These are phyloP conservation scores for Actinomucor elegans DNA, from an alignment of 371 early-diverging fungal genomes.

Conservation along the genomic window DNA sequence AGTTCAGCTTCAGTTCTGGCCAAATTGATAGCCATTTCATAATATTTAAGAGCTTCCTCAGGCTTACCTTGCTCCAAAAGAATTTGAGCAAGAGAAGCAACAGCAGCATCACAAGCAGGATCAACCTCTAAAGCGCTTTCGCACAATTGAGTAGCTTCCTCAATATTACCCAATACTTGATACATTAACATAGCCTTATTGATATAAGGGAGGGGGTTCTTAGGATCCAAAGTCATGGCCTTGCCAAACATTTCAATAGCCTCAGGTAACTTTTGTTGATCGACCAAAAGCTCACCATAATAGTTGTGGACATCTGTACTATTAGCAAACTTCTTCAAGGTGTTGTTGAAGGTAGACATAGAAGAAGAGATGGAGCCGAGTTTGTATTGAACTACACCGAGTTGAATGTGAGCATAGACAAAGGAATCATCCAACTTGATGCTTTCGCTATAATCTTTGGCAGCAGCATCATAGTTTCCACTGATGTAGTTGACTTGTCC, in stretches of 20 bases:
- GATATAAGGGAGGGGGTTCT: constrained; percentile 90
- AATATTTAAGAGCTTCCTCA: constrained; percentile 80
- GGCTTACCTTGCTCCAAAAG: constrained; percentile 83
- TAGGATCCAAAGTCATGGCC: constrained; percentile 68
- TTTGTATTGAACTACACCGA: constrained; percentile 93
- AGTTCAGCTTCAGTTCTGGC: constrained; percentile 91
- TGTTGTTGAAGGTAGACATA: constrained; percentile 78
- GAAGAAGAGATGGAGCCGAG: constrained; percentile 74
- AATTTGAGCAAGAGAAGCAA: constrained; percentile 89
- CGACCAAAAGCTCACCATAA: constrained; percentile 92
- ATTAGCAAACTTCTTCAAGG: constrained; percentile 75
- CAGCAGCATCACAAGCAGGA: constrained; percentile 93
- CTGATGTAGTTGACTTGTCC: constrained; percentile 75
- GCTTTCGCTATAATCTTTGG: constrained; percentile 82
- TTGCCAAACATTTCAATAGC: constrained; percentile 78
- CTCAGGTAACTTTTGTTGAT: constrained; percentile 79
- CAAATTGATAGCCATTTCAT: constrained; percentile 82
- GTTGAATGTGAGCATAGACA: constrained; percentile 92
- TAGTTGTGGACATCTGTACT: constrained; percentile 94
- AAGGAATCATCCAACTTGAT: constrained; percentile 81
- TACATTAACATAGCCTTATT: constrained; percentile 93
- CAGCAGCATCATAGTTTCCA: constrained; percentile 76
- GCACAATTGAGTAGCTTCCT: constrained; percentile 77
- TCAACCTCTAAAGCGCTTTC: constrained; percentile 86
- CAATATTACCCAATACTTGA: constrained; percentile 77